Percentiles rank a stretch among this genome's conserved stretches.
Conservation (phyloP, 352 stramenopile species). For the Poterioochromonas sp. region DNA sequence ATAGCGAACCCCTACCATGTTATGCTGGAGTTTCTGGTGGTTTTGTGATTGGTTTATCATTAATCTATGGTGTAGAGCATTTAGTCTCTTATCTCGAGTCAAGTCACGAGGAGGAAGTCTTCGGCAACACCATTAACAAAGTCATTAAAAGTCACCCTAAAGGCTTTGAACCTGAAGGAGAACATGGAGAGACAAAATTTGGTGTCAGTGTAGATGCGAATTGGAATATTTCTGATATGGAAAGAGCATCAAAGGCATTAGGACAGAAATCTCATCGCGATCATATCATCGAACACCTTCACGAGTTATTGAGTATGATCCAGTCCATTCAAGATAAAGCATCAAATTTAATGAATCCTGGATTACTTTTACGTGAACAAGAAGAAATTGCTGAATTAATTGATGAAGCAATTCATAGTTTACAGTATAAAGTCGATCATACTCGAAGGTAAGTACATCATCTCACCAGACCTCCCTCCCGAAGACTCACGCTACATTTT, state of each 20-base stretch:
- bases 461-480: too few relatives aligned
- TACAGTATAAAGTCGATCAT: constrained; percentile 27
- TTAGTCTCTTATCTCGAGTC: neutral
- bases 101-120: neutral
- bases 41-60: neutral
- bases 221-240: neutral
- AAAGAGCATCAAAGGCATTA: neutral
- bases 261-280: neutral
- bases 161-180: too few relatives aligned
- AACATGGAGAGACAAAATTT: neutral
- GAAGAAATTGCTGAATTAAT: constrained; percentile 10
- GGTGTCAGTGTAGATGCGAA: too few relatives aligned
- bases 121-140: neutral
- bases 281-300: neutral
- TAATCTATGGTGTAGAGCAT: constrained; percentile 6
- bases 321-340: neutral
- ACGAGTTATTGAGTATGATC: neutral
- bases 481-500: too few relatives aligned
- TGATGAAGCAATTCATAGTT: neutral
- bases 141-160: neutral
- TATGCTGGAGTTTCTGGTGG: neutral
- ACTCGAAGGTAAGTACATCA: neutral
- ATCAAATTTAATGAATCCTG: neutral
- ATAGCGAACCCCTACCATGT: neutral
- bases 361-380: neutral